Evolutionary conservation across 2,329 filamentous ascomycete species (phyloP), one percentile per base, ranked within the genome.

Genomic region (Helicocarpus griseus): DNA sequence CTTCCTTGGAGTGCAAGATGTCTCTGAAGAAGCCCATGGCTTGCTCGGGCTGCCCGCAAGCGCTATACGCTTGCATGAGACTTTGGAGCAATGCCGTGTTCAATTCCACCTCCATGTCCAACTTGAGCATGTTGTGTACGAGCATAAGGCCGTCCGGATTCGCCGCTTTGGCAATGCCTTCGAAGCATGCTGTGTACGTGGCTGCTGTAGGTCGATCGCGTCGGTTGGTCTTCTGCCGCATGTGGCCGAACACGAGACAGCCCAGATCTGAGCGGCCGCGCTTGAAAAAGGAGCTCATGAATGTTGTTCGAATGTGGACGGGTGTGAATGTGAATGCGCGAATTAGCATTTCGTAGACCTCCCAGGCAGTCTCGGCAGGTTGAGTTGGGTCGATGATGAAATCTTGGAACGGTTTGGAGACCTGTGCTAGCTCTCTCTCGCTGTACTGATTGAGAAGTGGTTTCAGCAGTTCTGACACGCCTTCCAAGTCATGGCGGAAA

Each of bases 41-140:
- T 50, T 79, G 79, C 28, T 77, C 69, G 0, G 85, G 76, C 56
- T 82, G 75, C 5, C 80, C 86, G 61, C 82, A 86, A 1, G 80
- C 78, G 1, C 82, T 81, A 63, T 95, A 91, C 0, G 88, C 90
- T 11, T 93, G 76, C 83, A 98, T 95, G 46, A 97, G 73, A 0
- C 86, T 82, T 61, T 95, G 97, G 60, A 85, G 81, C 2, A 97
- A 74, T 51, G 74, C 76, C 0, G 91, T 97, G 59, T 79, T 83
- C 4, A 85, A 77, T 59, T 90, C 82, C 35, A 97, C 77, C 39
- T 81, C 79, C n/a, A 83, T 78, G 66, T 98, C 93, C 66, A 96
- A 83, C 71, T 95, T 97, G 58, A 96, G 77, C 81, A 95, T 91
- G 64, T 96, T 95, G 71, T 95, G 86, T 2, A 95, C 80, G 55